Evolutionary conservation across 306 rosid species (phyloP), one percentile per base, ranked within the genome.

Genomic region (Malus asiatica): DNA sequence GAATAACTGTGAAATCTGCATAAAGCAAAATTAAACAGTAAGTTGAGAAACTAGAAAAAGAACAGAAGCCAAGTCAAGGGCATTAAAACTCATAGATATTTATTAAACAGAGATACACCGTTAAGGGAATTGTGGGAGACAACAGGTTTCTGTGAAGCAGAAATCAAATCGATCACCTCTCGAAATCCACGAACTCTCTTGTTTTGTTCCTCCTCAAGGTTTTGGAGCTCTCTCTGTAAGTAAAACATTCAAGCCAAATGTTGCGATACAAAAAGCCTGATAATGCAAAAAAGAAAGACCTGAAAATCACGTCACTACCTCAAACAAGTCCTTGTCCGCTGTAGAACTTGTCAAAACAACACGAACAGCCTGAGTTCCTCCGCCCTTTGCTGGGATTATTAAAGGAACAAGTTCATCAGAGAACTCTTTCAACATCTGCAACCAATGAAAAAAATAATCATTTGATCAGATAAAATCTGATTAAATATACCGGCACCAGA

Each of bases 81-180:
- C 14, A 72, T 53, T 73, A 60, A 40, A 84, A 74, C 57, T 72
- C 74, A 69, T 44, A 48, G 58, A 78, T 76, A 78, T 78, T 71
- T 72, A 61, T 76, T 75, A 80, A 82, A 55, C 25, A 87, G 96
- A 85, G 84, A 87, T 72, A 84, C 84, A 92, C 98, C 97, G 82
- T 86, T 83, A 80, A 90, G 96, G 79, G 90, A 83, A 88, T 83
- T 87, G 93, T 86, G 85, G 86, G 90, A 92, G 90, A 95, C 87
- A 85, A 95, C 88, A 83, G 96, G 98, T 85, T 90, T 92, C 92
- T 88, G 85, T 85, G 97, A 95, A 86, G 98, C 93, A 82, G 98
- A 95, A 78, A 95, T 89, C 93, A 88, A 84, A 75, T 95, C 98
- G 84, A 95, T 90, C 93, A 90, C 96, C 95, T 95, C 97, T 77